Conservation (phyloP, 1,139 yeast genomes). For the Blastobotrys ciferrii region DNA sequence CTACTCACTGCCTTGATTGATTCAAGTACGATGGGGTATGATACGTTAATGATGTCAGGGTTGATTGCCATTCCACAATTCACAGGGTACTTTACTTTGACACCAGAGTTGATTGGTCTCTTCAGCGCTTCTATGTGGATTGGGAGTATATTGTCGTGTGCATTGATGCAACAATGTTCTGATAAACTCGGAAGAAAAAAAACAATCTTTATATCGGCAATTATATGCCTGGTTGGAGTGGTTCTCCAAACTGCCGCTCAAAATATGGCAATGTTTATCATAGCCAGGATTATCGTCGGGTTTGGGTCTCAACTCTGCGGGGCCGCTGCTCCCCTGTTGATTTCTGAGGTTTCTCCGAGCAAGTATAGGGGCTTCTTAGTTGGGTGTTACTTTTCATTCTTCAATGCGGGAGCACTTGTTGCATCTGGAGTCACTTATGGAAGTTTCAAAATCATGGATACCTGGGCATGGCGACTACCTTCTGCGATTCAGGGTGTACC, state of each 20-base stretch:
- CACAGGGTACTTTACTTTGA: slow-evolving; percentile 11
- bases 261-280: slow-evolving; percentile 42
- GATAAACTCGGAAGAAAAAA: slow-evolving; percentile 42
- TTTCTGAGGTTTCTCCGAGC: slow-evolving; percentile 38
- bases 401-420: slow-evolving; percentile 45
- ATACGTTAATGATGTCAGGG: slow-evolving; percentile 13
- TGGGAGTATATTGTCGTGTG: slow-evolving; percentile 18
- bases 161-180: slow-evolving; percentile 14
- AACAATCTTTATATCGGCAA: slow-evolving; percentile 36
- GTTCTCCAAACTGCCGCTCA: slow-evolving; percentile 46
- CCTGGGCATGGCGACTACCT: slow-evolving; percentile 48
- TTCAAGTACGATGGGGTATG: slow-evolving; percentile 13
- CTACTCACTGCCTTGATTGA: not conserved
- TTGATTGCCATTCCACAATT: slow-evolving; percentile 13
- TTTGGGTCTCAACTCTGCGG: slow-evolving; percentile 40
- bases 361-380: slow-evolving; percentile 6
- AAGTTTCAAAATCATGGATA: slow-evolving; percentile 38
- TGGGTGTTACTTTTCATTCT: slow-evolving; percentile 6
- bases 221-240: slow-evolving; percentile 40
- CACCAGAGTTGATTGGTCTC: slow-evolving; percentile 6
- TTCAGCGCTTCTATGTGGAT: slow-evolving; percentile 10
- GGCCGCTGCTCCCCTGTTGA: slow-evolving; percentile 43
- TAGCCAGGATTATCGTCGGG: slow-evolving; percentile 44
- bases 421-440: slow-evolving; percentile 58
- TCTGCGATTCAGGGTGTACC: slow-evolving; percentile 41